Conservation (phyloP, 1,139 yeast genomes). For the Meyerozyma elateridarum region DNA sequence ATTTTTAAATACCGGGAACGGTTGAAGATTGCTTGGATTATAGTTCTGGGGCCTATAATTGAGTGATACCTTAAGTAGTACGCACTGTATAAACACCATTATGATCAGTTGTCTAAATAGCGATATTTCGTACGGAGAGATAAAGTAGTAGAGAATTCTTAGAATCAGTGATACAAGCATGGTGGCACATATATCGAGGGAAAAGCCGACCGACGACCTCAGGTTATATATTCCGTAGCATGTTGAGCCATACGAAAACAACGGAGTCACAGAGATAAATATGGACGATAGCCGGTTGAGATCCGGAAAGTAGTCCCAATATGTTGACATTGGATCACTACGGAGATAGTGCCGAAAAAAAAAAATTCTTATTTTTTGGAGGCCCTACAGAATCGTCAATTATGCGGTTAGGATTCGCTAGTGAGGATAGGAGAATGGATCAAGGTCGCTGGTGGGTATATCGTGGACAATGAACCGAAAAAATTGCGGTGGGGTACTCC, state of each 20-base stretch:
- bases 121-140: conserved; percentile 75
- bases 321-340: conserved; percentile 20
- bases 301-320: conserved; percentile 42
- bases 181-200: conserved; percentile 85
- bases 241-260: conserved; percentile 83
- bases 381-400: too few species aligned
- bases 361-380: too few species aligned
- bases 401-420: too few species aligned
- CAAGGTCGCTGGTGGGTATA: too few species aligned
- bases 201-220: conserved; percentile 71
- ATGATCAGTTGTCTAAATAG: conserved; percentile 70
- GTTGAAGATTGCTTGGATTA: conserved; percentile 37
- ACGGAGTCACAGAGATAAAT: conserved; percentile 67
- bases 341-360: too few species aligned
- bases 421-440: too few species aligned
- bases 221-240: conserved; percentile 61
- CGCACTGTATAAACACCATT: conserved; percentile 70
- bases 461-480: too few species aligned
- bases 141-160: conserved; percentile 69
- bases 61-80: conserved; percentile 59
- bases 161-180: conserved; percentile 77
- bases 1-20: conserved; percentile 25
- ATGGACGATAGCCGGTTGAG: conserved; percentile 37
- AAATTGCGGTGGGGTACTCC: too few species aligned
- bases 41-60: conserved; percentile 48